phyloP scores from a whole-genome alignment of 805 yeast species.

The Grigorovia jiainica region DNA sequence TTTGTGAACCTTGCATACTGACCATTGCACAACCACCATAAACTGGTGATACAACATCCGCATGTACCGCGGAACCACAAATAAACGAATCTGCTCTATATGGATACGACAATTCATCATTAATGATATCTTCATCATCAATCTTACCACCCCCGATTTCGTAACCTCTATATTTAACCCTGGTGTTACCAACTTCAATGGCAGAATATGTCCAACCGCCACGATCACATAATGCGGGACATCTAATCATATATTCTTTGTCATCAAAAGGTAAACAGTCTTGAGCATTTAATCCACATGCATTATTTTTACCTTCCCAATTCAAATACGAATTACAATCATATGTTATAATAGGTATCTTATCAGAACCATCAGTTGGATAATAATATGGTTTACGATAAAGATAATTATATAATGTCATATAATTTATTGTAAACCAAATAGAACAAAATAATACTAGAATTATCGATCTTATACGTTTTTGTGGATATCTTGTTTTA shows the following conservation, averaged over 20 bases:
- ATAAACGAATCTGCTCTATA: slow-evolving; percentile 85
- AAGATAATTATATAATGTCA: slow-evolving; percentile 38
- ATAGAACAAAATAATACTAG: slow-evolving; percentile 34
- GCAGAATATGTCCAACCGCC: slow-evolving; percentile 70
- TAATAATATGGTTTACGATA: slow-evolving; percentile 32
- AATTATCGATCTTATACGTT: slow-evolving; percentile 23
- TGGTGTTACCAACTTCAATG: slow-evolving; percentile 59
- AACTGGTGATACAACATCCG: slow-evolving; percentile 64
- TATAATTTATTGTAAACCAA: slow-evolving; percentile 37
- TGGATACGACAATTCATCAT: slow-evolving; percentile 39
- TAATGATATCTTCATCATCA: slow-evolving; percentile 8
- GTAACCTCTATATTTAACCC: slow-evolving; percentile 60
- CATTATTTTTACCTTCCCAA: slow-evolving; percentile 70
- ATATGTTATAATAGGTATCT: slow-evolving; percentile 33
- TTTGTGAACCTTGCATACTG: slow-evolving; percentile 45
- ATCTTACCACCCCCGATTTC: slow-evolving; percentile 65
- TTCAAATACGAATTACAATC: slow-evolving; percentile 30
- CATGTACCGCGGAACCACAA: slow-evolving; percentile 84
- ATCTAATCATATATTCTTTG: slow-evolving; percentile 48
- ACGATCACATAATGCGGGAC: slow-evolving; percentile 83
- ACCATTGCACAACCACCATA: slow-evolving; percentile 73
- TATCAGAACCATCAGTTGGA: slow-evolving; percentile 13
- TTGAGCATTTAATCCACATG: slow-evolving; percentile 67
- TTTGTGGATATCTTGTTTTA: slow-evolving; percentile 20
- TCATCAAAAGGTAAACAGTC: slow-evolving; percentile 42